Conservation (phyloP, 345 rosid genomes). For the Cardiospermum halicacabum region DNA sequence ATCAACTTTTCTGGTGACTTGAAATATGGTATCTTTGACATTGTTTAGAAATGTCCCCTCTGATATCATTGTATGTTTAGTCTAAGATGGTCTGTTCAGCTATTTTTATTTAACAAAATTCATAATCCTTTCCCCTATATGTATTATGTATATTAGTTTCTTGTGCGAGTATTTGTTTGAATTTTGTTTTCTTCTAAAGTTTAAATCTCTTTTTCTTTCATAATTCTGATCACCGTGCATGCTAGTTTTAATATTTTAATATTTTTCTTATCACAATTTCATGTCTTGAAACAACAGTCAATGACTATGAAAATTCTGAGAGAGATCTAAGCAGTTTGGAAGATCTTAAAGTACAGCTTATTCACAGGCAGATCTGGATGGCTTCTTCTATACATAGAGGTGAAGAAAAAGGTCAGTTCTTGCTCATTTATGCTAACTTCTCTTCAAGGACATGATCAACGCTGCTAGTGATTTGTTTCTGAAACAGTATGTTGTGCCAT, state of each 20-base stretch:
- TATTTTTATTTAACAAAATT: neutral
- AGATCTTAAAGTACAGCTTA: slow-evolving; percentile 52
- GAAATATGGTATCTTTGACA: slow-evolving; percentile 58
- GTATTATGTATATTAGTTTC: neutral
- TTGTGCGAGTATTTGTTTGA: neutral
- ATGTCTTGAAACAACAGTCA: slow-evolving; percentile 31
- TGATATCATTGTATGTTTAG: slow-evolving; percentile 4
- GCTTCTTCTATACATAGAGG: slow-evolving; percentile 88
- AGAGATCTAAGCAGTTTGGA: slow-evolving; percentile 31
- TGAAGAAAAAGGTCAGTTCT: slow-evolving; percentile 71
- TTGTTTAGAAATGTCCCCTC: neutral
- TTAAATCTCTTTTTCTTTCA: neutral
- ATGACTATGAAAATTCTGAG: slow-evolving; percentile 33
- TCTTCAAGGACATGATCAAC: neutral
- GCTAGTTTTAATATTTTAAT: too few species aligned
- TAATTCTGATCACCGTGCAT: neutral
- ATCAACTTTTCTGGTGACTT: slow-evolving; percentile 82
- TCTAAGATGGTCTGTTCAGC: slow-evolving; percentile 6
- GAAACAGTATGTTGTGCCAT: neutral
- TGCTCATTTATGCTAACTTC: neutral
- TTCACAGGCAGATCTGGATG: slow-evolving; percentile 68
- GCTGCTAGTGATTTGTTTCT: neutral
- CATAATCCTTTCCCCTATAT: neutral
- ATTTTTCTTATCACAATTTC: neutral
- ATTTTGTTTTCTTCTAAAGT: slow-evolving; percentile 1